Evolutionary conservation across 495 filamentous ascomycete genomes (phyloP).

Genomic region (Penicillium canescens): DNA sequence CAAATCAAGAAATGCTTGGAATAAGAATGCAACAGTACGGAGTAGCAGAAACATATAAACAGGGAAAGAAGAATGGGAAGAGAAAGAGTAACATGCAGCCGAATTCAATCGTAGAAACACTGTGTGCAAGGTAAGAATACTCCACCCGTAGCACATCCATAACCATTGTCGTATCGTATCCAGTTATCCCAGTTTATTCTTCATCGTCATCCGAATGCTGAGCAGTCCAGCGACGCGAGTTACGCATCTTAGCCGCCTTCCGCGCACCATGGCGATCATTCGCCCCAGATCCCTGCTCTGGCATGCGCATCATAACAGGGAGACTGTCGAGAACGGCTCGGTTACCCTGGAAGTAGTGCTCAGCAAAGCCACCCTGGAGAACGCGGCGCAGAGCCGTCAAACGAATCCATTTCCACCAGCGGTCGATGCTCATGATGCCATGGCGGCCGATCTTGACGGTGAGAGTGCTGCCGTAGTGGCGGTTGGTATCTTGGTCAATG

Average conservation of each 20-base stretch:
- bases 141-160: too few species aligned
- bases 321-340: slow-evolving; percentile 75
- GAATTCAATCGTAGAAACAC: too few species aligned
- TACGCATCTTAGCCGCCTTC: slow-evolving; percentile 36
- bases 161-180: neutral
- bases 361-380: slow-evolving; percentile 75
- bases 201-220: slow-evolving; percentile 29
- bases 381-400: slow-evolving; percentile 74
- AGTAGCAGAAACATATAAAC: neutral
- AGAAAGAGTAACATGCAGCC: neutral
- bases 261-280: slow-evolving; percentile 31
- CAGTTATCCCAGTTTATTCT: neutral
- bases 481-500: slow-evolving; percentile 68
- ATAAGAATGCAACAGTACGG: too few species aligned
- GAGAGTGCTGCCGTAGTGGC: slow-evolving; percentile 75
- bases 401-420: slow-evolving; percentile 86
- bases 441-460: slow-evolving; percentile 72
- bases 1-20: too few species aligned
- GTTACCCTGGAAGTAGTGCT: slow-evolving; percentile 84
- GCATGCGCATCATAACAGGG: slow-evolving; percentile 51
- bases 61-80: neutral
- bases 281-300: slow-evolving; percentile 5
- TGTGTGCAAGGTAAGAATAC: too few species aligned
- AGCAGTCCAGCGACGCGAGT: slow-evolving; percentile 37
- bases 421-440: slow-evolving; percentile 77